Evolutionary conservation across 2,329 filamentous ascomycete species (phyloP).

Genomic region (Colletotrichum eleusines): DNA sequence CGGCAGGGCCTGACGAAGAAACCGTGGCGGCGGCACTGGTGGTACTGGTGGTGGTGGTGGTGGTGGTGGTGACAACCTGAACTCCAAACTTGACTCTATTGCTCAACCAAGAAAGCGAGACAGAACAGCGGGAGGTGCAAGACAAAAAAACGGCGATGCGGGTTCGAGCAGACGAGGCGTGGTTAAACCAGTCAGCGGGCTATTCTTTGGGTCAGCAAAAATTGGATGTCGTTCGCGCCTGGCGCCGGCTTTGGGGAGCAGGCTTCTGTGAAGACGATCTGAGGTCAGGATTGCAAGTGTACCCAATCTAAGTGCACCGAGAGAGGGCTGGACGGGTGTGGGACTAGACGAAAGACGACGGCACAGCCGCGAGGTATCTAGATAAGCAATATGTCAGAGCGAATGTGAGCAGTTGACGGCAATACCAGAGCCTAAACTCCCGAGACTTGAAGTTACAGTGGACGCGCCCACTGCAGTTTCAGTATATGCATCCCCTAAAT

Average conservation of each 20-base stretch:
- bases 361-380: too few species aligned
- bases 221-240: constrained; percentile 36
- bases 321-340: constrained; percentile 9
- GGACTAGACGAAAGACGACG: not conserved
- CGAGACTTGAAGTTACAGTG: constrained; percentile 1
- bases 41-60: too few species aligned
- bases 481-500: constrained; percentile 17
- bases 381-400: not conserved
- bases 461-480: constrained; percentile 17
- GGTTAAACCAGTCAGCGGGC: constrained; percentile 7
- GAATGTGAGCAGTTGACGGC: not conserved
- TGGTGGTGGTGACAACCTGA: not conserved
- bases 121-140: not conserved
- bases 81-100: not conserved
- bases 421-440: not conserved
- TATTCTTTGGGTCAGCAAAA: constrained; percentile 15
- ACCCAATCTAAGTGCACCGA: not conserved
- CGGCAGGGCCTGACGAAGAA: not conserved
- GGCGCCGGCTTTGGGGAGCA: not conserved
- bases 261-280: constrained; percentile 2
- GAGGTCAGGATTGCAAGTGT: not conserved
- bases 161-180: constrained; percentile 7
- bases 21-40: not conserved
- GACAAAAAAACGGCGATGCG: constrained; percentile 13
- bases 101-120: not conserved